Conservation (phyloP, 345 rosid genomes). For the Syzygium oleosum region DNA sequence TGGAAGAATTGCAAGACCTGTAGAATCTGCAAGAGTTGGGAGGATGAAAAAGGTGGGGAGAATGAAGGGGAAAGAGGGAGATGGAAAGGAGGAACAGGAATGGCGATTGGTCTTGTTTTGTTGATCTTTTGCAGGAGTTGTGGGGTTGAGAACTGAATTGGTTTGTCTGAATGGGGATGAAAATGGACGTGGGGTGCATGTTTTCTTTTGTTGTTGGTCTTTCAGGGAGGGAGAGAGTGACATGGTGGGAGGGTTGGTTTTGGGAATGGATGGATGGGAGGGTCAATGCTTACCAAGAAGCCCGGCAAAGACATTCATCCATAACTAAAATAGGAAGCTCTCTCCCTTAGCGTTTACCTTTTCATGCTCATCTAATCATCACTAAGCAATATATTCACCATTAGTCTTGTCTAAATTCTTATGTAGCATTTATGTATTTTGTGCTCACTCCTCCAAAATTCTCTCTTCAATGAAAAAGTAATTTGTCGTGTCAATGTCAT, state of each 20-base stretch:
- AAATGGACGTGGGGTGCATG: slow-evolving; percentile 19
- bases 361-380: not conserved
- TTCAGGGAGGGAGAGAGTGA: not conserved
- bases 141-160: not conserved
- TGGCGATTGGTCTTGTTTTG: not conserved
- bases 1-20: not conserved
- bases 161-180: not conserved
- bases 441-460: not conserved
- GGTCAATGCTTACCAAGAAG: slow-evolving; percentile 9
- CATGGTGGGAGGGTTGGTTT: not conserved
- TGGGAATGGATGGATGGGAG: slow-evolving; percentile 15
- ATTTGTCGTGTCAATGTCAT: not conserved
- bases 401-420: not conserved
- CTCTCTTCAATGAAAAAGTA: not conserved
- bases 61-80: not conserved
- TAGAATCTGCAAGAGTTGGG: not conserved
- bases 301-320: slow-evolving; percentile 11
- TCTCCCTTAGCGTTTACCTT: not conserved
- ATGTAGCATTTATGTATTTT: not conserved
- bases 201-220: not conserved
- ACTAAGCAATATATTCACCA: not conserved
- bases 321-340: slow-evolving; percentile 5
- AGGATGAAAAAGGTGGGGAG: not conserved
- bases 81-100: not conserved
- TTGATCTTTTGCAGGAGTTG: not conserved